phyloP scores from a whole-genome alignment of 2,329 filamentous ascomycete species.

The Endothia cerciana region DNA sequence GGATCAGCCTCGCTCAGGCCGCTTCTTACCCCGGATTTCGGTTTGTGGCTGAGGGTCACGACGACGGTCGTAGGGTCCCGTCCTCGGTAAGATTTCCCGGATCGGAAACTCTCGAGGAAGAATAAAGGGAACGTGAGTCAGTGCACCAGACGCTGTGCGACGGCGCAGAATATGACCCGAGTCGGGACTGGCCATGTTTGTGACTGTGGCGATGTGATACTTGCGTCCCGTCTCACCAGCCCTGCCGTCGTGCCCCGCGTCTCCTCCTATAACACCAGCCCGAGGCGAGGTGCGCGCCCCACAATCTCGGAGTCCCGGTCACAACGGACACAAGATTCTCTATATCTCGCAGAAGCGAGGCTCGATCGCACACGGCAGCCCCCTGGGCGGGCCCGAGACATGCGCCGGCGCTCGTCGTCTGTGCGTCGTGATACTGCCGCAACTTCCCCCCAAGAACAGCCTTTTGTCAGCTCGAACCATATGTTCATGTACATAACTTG shows the following conservation, averaged over 20 bases:
- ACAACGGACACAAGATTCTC: conserved; percentile 15
- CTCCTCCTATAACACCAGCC: not conserved
- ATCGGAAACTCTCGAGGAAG: conserved; percentile 1
- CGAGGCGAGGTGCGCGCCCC: not conserved
- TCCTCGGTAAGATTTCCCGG: not conserved
- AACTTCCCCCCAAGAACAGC: not conserved
- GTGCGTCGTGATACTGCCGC: conserved; percentile 12
- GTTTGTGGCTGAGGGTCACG: conserved; percentile 20
- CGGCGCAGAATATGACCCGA: not conserved
- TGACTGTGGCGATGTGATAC: not conserved
- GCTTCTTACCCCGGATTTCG: not conserved
- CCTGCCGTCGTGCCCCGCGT: not conserved
- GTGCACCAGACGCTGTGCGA: conserved; percentile 1
- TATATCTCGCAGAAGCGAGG: conserved; percentile 22
- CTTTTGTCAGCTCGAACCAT: not conserved
- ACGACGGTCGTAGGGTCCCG: too few species aligned
- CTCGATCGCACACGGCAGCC: conserved; percentile 1
- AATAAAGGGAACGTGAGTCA: not conserved
- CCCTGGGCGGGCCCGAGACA: conserved; percentile 13
- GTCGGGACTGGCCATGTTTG: not conserved
- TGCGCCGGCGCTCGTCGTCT: not conserved
- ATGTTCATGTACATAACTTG: not conserved
- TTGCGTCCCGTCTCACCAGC: not conserved
- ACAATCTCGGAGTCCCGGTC: not conserved
- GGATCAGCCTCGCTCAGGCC: conserved; percentile 19